These are phyloP conservation scores for Plectosphaerella sp. DNA, from an alignment of 2,329 filamentous ascomycete species.

Conservation along the genomic window DNA sequence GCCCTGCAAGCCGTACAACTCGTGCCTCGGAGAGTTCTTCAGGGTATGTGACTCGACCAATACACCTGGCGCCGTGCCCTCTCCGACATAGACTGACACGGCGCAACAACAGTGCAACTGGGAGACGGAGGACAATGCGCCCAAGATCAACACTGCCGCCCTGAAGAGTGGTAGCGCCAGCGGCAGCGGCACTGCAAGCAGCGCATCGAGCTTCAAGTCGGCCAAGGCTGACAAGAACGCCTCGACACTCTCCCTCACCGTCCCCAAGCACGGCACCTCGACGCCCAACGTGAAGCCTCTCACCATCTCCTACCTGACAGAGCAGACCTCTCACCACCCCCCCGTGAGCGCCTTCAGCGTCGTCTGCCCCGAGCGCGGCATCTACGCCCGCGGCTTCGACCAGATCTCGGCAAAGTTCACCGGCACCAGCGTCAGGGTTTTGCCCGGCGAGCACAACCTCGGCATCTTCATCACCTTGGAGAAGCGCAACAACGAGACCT, in stretches of 20 bases:
- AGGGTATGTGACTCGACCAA: constrained; percentile 51
- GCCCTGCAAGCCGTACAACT: constrained; percentile 99
- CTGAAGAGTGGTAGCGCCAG: constrained; percentile 24
- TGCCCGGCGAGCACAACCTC: constrained; percentile 86
- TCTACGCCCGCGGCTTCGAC: constrained; percentile 86
- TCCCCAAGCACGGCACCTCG: constrained; percentile 41
- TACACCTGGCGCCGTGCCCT: background rate
- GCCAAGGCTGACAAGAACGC: constrained; percentile 32
- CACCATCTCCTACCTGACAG: constrained; percentile 88
- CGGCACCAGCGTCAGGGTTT: constrained; percentile 87
- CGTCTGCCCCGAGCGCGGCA: constrained; percentile 84
- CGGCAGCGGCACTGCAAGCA: constrained; percentile 30
- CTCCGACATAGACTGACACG: constrained; percentile 9
- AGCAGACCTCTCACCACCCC: constrained; percentile 97
- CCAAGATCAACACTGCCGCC: constrained; percentile 52
- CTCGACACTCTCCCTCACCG: constrained; percentile 45
- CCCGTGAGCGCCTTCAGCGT: constrained; percentile 95
- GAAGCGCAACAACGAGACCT: constrained; percentile 78
- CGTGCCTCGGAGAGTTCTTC: constrained; percentile 95
- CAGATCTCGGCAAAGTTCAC: constrained; percentile 98
- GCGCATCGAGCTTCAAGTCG: constrained; percentile 44
- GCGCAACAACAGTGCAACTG: constrained; percentile 70
- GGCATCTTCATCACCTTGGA: constrained; percentile 89
- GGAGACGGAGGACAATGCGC: constrained; percentile 79
- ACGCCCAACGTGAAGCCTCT: constrained; percentile 48